Evolutionary conservation across 345 rosid genomes (phyloP), one percentile per base, ranked within the genome.

Genomic region (Rubroshorea leprosula): DNA sequence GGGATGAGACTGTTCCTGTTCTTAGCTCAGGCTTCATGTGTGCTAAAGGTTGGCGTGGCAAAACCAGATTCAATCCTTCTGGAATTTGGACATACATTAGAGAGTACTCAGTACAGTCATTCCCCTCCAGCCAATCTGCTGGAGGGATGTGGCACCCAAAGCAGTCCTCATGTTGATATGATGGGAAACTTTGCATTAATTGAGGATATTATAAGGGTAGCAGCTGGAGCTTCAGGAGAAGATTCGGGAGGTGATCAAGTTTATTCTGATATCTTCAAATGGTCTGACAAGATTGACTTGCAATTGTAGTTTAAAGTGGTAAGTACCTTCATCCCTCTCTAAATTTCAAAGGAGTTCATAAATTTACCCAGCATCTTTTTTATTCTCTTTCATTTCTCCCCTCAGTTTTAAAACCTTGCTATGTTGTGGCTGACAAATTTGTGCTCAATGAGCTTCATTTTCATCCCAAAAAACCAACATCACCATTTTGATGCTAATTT

Each of bases 111-210:
- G n/a, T n/a, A 89, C 56, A 73, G 75, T 29, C 97, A 93, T 72
- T 72, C 83, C 62, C 99, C 97, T 25, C 97, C 97, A 0, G 76
- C 96, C 19, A 89, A 83, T 62, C 74, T 93, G 41, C 74, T 93
- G 14, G 97, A 93, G 68, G 99, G 97, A 6, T 77, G 99, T 0
- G 97, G 99, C 56, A 93, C 91, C 0, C 94, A 73, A 62, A 93
- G 99, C 46, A 96, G 96, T 6, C 78, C 82, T 5, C 97, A 93
- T 70, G 97, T 89, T 5, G 99, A 93, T 62, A 85, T 93, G 51
- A 87, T 93, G 99, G 99, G 99, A 48, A 93, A 93, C 70, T 93
- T 93, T 64, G 97, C 88, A 6, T 61, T 93, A 65, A 87, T 93
- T 0, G 97, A 93, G 63, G 97, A 93, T 60, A 49, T 89, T 29